Evolutionary conservation across 2,329 filamentous ascomycete species (phyloP).

Genomic region (Didymella exigua): DNA sequence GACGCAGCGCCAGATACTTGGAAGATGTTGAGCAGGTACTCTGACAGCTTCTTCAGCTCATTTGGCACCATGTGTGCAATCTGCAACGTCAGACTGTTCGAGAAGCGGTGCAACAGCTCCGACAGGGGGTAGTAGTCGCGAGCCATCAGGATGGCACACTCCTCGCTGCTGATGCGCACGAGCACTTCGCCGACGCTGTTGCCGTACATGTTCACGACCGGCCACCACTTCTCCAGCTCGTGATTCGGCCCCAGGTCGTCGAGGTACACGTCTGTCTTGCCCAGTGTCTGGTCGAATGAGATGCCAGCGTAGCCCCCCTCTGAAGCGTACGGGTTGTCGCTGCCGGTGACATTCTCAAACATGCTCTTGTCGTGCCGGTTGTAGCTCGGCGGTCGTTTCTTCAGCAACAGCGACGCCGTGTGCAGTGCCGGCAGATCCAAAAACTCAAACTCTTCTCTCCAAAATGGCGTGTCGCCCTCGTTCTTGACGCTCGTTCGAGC

Average conservation of each 20-base stretch:
- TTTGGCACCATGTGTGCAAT: conserved; percentile 79
- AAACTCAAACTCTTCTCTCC: conserved; percentile 82
- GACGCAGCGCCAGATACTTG: conserved; percentile 84
- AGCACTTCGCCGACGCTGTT: conserved; percentile 82
- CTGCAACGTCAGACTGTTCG: conserved; percentile 80
- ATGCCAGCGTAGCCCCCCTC: conserved; percentile 54
- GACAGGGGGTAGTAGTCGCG: conserved; percentile 84
- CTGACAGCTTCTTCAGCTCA: conserved; percentile 79
- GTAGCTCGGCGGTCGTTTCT: conserved; percentile 59
- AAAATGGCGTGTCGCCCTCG: conserved; percentile 76
- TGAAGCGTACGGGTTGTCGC: conserved; percentile 40
- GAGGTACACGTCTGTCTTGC: conserved; percentile 80
- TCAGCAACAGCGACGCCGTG: conserved; percentile 72
- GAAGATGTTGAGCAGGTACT: conserved; percentile 90
- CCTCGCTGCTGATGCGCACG: conserved; percentile 81
- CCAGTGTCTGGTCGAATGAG: conserved; percentile 60
- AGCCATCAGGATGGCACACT: conserved; percentile 85
- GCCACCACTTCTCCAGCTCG: conserved; percentile 85
- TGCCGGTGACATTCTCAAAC: conserved; percentile 42
- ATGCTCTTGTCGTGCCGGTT: conserved; percentile 43
- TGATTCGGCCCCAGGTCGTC: conserved; percentile 78
- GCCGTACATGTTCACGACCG: conserved; percentile 75
- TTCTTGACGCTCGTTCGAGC: conserved; percentile 75
- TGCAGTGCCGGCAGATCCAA: conserved; percentile 73
- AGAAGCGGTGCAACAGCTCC: conserved; percentile 83